phyloP scores from a whole-genome alignment of 2,329 filamentous ascomycete species.

The Aspergillus brunneoviolaceus region DNA sequence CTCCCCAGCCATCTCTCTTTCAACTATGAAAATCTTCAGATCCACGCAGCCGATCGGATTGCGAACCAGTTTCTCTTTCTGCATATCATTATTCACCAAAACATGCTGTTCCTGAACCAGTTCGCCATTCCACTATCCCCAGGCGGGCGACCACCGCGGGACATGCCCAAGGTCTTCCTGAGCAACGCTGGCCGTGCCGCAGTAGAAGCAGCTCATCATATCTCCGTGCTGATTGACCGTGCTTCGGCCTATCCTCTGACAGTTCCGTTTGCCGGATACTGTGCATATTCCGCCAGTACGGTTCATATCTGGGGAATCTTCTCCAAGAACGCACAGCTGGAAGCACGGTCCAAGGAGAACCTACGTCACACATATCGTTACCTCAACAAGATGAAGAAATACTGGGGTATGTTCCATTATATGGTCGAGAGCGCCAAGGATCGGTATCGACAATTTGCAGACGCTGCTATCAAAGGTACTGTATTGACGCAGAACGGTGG shows the following conservation, averaged over 20 bases:
- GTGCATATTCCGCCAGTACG: constrained; percentile 86
- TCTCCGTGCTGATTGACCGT: constrained; percentile 80
- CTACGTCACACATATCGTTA: constrained; percentile 86
- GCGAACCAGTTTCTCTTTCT: constrained; percentile 91
- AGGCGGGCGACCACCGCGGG: constrained; percentile 62
- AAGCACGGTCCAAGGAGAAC: constrained; percentile 77
- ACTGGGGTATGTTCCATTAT: constrained; percentile 98
- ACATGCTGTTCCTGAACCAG: constrained; percentile 83
- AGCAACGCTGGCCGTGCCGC: constrained; percentile 72
- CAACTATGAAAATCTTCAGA: constrained; percentile 75
- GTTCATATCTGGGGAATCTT: constrained; percentile 94
- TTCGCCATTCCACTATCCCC: constrained; percentile 74
- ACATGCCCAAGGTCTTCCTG: constrained; percentile 76
- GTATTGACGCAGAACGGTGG: constrained; percentile 38
- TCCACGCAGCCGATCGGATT: constrained; percentile 79
- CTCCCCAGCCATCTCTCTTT: constrained; percentile 74
- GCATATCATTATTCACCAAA: constrained; percentile 87
- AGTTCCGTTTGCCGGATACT: constrained; percentile 92
- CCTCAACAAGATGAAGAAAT: constrained; percentile 89
- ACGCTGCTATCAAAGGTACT: constrained; percentile 69
- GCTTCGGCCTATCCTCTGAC: constrained; percentile 77
- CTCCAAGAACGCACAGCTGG: constrained; percentile 74
- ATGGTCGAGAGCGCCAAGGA: constrained; percentile 91
- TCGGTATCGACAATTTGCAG: constrained; percentile 79
- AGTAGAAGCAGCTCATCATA: constrained; percentile 79